Base-by-base conservation (phyloP, 2,329 filamentous ascomycete species). In the Diatrype stigma region DNA sequence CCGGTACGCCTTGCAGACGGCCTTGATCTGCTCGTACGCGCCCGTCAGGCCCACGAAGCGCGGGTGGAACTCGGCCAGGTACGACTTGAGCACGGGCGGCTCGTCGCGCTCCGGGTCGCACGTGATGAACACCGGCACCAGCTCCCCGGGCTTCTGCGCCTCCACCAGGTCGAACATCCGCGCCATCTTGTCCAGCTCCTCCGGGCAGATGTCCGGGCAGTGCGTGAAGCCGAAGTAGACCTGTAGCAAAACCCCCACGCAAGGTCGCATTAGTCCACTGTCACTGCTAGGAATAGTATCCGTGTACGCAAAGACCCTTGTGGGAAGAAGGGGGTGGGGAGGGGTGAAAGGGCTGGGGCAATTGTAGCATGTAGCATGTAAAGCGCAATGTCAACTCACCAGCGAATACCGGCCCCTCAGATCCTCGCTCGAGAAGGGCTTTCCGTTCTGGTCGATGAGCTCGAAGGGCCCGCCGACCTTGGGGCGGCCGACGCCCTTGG, bases 181-280 rank as follows among this genome's bases (percentile, higher is more conserved):
- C n/a, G 93, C 89, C 92, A 99, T 96, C 77, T 99, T 99, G 76
- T 99, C 94, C 63, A 99, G 86, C 73, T 99, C 94, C 66, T 99
- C 94, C 32, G 94, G 94, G 76, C 94, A 99, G 68, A 99, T 99
- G 69, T 99, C 94, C 22, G 94, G 94, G 69, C 94, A 99, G 71
- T 96, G 92, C 8, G 90, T 93, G 79, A 99, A 99, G 64, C 94
- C 94, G 68, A 99, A 99, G 75, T 99, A 99, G 35, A 97, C 85
- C 90, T 94, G 58, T 53, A 23, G n/a, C 47, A 42, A 45, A 7
- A n/a, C 23, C 19, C 46, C 10, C 3, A n/a, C n/a, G n/a, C n/a
- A n/a, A n/a, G 6, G 35, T 54, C 23, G 47, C 30, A 45, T 48
- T 44, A 49, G 40, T 35, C 10, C n/a, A 42, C 45, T 11, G n/a